Evolutionary conservation across 2,329 filamentous ascomycete species (phyloP), one percentile per base, ranked within the genome.

Genomic region (Colletotrichum liriopes): DNA sequence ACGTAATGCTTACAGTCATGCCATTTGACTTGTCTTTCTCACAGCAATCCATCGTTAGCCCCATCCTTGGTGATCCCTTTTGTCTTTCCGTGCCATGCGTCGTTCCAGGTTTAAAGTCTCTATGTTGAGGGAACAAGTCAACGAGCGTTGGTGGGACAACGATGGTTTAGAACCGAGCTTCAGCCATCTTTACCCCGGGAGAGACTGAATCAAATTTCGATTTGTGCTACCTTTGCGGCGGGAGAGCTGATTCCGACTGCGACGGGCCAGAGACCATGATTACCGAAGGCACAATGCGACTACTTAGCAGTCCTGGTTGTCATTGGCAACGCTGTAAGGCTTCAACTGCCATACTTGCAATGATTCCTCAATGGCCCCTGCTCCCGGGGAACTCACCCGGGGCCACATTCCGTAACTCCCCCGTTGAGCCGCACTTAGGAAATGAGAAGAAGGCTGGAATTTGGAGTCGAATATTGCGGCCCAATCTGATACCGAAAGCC

Each of bases 321-420:
- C 37, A 18, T 54, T 43, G 56, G 54, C 55, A 71, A 67, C 67
- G 49, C 55, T 61, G 29, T 23, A 6, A 14, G 37, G 35, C 47
- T 18, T 43, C 39, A 43, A 51, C 9, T 54, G 16, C 39, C 39
- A 49, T 47, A 55, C 18, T 55, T 32, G 18, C 47, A 45, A 41
- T 23, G n/a, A n/a, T 23, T 54, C n/a, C 7, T 51, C 29, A 12
- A 32, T 39, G 49, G 56, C 35, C 23, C 64, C 16, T 11, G 47
- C 55, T 61, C 23, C 23, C 20, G 26, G 39, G 12, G 32, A 56
- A 26, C 64, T 29, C 14, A 16, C 20, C 56, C 37, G 37, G 61
- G 51, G 41, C 43, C 43, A 67, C 68, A 63, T 63, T 67, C 68
- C 68, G 51, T 39, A 14, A n/a, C 20, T 26, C 23, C 29, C 29